Percentiles rank a stretch among this genome's conserved stretches.
Conservation (phyloP, 2,329 filamentous ascomycete species). For the Fusarium incarnatum region DNA sequence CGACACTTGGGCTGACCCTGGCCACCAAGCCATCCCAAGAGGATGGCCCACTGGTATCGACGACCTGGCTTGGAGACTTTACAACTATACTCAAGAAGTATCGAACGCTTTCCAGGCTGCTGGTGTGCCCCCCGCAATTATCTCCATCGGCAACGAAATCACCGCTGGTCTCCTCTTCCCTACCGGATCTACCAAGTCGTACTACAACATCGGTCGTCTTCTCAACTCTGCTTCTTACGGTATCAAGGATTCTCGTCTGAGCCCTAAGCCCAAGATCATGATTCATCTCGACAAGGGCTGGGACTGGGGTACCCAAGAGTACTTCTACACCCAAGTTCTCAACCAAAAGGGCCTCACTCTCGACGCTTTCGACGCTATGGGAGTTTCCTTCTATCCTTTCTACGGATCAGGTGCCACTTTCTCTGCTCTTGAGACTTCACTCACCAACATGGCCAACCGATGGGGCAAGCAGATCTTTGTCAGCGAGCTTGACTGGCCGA, state of each 20-base stretch:
- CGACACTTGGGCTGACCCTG: conserved; percentile 78
- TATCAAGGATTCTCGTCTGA: conserved; percentile 71
- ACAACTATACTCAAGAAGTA: conserved; percentile 75
- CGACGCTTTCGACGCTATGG: conserved; percentile 76
- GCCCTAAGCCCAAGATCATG: conserved; percentile 74
- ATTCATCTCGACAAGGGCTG: conserved; percentile 82
- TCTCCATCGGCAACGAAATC: conserved; percentile 82
- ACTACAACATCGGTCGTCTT: conserved; percentile 70
- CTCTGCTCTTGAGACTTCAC: conserved; percentile 63
- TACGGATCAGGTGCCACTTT: conserved; percentile 71
- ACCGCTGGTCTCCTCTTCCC: conserved; percentile 75
- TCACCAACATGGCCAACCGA: conserved; percentile 68
- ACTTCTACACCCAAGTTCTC: conserved; percentile 72
- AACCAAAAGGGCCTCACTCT: conserved; percentile 60
- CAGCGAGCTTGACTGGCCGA: conserved; percentile 78
- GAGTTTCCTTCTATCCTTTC: conserved; percentile 80
- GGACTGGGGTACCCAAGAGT: conserved; percentile 74
- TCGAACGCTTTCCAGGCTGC: conserved; percentile 69
- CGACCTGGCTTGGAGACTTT: conserved; percentile 69
- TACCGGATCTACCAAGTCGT: conserved; percentile 63
- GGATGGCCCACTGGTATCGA: conserved; percentile 73
- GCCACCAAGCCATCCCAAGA: conserved; percentile 69
- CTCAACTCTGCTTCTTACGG: conserved; percentile 73
- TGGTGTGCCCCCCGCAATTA: conserved; percentile 67
- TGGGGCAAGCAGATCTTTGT: conserved; percentile 77